Evolutionary conservation across 441 rosid species (phyloP), one percentile per base, ranked within the genome.

Genomic region (Gossypium gossypioides): DNA sequence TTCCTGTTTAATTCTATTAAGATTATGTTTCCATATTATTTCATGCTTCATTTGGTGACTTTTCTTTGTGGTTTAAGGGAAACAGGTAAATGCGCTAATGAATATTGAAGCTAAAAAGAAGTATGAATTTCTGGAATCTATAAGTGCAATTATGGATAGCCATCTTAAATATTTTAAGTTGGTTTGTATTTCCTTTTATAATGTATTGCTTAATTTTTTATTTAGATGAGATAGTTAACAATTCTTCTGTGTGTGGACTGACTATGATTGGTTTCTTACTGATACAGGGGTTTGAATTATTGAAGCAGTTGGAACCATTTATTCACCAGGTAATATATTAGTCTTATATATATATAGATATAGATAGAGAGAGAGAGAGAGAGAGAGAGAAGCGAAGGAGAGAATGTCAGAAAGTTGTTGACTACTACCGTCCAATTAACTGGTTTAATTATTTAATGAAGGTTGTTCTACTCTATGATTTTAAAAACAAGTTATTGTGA

Each of bases 111-210:
- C 91, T 4, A 93, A 85, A 83, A 93, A 91, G 90, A 91, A 93
- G 86, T 84, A 87, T 1, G 97, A 91, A 86, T 93, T 93, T 82
- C 69, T 93, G 86, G 97, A 93, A 86, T 91, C 97, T 63, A 76
- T 91, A 68, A 89, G 98, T 84, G 91, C 96, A 73, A 88, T 93
- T 74, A 84, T 91, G 98, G 97, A 91, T 84, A 93, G 89, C 60
- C 96, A 93, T 86, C 86, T 93, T 78, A 85, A 92, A 88, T 87
- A 88, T 76, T 93, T 91, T 77, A 93, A 91, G 83, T 91, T 89
- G 88, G 97, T 90, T 57, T 74, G 81, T 48, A 42, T 76, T 63
- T 76, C 46, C 34, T 32, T 7, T 46, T 70, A 57, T 46, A 67
- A 44, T 71, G 48, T 72, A 29, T 61, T 32, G 34, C 61, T 54